Conservation (phyloP, 108 stramenopile genomes). For the Cyclotella kingstonii region DNA sequence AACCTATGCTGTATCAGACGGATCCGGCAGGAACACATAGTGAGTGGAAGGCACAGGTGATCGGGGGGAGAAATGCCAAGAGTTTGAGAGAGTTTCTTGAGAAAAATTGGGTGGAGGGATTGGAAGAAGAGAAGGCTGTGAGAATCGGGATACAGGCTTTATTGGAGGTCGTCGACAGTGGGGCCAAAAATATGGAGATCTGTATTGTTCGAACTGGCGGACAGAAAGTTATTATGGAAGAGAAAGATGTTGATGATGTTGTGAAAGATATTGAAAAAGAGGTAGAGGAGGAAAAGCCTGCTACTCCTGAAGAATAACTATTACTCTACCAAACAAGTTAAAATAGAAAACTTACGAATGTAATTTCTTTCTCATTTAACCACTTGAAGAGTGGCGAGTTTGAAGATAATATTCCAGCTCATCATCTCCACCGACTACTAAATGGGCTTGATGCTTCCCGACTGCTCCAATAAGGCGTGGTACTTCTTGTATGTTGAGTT, state of each 20-base stretch:
- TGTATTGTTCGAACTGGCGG: conserved; percentile 78
- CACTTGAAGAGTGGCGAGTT: too few species aligned
- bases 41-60: conserved; percentile 98
- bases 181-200: conserved; percentile 98
- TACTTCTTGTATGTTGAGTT: too few species aligned
- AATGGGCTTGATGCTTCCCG: too few species aligned
- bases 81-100: conserved; percentile 97
- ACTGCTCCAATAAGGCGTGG: too few species aligned
- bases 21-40: conserved; percentile 99
- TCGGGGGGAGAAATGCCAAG: conserved; percentile 96
- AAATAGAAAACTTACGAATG: too few species aligned
- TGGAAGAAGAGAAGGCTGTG: conserved; percentile 83
- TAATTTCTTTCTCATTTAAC: too few species aligned
- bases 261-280: conserved; percentile 90
- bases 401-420: too few species aligned
- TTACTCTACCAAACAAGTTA: too few species aligned
- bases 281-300: conserved; percentile 55
- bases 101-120: conserved; percentile 90
- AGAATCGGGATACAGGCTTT: conserved; percentile 92
- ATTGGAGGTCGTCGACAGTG: conserved; percentile 98
- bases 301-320: conserved; percentile 19
- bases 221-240: conserved; percentile 70
- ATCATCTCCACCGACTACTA: too few species aligned
- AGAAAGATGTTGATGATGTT: conserved; percentile 73
- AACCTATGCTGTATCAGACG: conserved; percentile 90